Percentiles rank a stretch among this genome's conserved stretches.
Conservation (phyloP, 202 grass and related monocot species). For the Eragrostis tef region DNA sequence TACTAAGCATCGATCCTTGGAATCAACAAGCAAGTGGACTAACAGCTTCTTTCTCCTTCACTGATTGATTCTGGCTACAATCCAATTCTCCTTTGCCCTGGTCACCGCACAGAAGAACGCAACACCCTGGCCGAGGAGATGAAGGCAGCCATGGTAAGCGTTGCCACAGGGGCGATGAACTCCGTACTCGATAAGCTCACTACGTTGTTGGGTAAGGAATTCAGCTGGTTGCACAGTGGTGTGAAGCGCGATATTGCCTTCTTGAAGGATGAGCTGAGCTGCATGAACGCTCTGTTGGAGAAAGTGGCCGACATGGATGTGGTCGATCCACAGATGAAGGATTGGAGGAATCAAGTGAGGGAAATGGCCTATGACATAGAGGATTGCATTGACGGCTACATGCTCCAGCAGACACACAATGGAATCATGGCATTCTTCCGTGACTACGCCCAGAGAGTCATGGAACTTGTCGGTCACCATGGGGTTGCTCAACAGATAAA, state of each 20-base stretch:
- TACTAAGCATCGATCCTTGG: background rate
- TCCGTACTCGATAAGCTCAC: conserved; percentile 36
- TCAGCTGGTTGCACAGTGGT: background rate
- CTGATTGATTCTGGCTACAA: background rate
- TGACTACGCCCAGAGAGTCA: background rate
- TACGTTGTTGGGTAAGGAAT: background rate
- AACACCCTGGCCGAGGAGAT: background rate
- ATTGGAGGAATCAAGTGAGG: conserved; percentile 26
- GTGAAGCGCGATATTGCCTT: conserved; percentile 18
- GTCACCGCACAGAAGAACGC: background rate
- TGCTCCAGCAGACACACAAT: background rate
- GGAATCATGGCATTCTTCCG: background rate
- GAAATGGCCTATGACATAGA: conserved; percentile 41
- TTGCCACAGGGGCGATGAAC: conserved; percentile 28
- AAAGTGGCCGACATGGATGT: conserved; percentile 4
- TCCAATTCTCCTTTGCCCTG: background rate
- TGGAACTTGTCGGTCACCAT: conserved; percentile 2
- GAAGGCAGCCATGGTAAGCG: conserved; percentile 12
- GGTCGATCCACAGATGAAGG: background rate
- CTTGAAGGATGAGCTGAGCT: conserved; percentile 25
- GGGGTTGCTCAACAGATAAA: conserved; percentile 12
- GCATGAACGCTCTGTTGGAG: conserved; percentile 26
- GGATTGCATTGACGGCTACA: conserved; percentile 25
- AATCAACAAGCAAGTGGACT: background rate
- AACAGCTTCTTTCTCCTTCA: no score